Conservation (phyloP, 441 rosid species). For the Arabidopsis hybrid region DNA sequence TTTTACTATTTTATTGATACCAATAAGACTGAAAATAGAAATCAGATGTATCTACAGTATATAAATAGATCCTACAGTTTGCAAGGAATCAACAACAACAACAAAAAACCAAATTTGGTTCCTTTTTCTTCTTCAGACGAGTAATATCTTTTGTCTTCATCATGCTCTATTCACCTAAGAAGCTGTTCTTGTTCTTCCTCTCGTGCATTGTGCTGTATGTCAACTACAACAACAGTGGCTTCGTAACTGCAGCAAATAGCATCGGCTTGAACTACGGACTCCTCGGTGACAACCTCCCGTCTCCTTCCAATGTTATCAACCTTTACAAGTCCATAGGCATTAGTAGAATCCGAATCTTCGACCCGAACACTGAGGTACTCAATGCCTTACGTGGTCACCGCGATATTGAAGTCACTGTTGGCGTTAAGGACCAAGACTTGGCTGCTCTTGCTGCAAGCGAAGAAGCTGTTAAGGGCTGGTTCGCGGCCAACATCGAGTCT, state of each 20-base stretch:
- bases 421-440: constrained; percentile 38
- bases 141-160: not conserved
- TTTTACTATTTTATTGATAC: constrained; percentile 14
- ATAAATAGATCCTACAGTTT: not conserved
- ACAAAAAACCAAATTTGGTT: not conserved
- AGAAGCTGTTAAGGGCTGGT: constrained; percentile 42
- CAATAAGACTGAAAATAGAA: constrained; percentile 1
- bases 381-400: constrained; percentile 40
- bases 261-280: constrained; percentile 45
- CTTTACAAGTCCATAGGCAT: constrained; percentile 33
- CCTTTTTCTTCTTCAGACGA: not conserved
- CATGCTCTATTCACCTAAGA: constrained; percentile 25
- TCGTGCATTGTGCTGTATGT: not conserved
- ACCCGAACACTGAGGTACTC: constrained; percentile 37
- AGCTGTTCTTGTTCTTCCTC: constrained; percentile 17
- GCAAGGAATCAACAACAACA: not conserved
- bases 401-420: constrained; percentile 31
- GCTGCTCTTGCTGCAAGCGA: constrained; percentile 22
- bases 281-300: constrained; percentile 47
- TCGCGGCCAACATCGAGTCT: constrained; percentile 39
- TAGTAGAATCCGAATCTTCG: constrained; percentile 32
- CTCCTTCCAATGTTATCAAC: constrained; percentile 35
- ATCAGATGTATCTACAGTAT: not conserved
- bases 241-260: not conserved
- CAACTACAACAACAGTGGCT: constrained; percentile 12